phyloP scores from a whole-genome alignment of 768 basidiomycete genomes.

The Macrolepiota dolichaula region DNA sequence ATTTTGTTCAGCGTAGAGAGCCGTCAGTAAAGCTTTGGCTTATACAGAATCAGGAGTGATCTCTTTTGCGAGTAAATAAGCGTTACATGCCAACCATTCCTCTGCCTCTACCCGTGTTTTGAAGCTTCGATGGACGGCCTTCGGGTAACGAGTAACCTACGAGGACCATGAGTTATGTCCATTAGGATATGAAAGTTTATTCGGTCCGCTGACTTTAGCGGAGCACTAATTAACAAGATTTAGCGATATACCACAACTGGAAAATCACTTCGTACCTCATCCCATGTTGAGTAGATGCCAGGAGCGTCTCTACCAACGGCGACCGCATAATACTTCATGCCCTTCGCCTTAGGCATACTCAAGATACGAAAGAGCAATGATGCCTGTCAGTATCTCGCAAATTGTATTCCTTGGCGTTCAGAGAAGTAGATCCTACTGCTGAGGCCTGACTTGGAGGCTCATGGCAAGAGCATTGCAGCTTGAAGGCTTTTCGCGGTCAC shows the following conservation, averaged over 20 bases:
- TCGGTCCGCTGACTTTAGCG: slow-evolving; percentile 31
- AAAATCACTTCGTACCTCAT: slow-evolving; percentile 40
- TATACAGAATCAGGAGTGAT: neutral
- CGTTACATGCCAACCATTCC: slow-evolving; percentile 42
- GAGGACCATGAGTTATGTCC: neutral
- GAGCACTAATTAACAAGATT: slow-evolving; percentile 37
- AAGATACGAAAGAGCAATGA: neutral
- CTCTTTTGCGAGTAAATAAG: neutral
- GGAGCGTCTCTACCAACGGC: slow-evolving; percentile 54
- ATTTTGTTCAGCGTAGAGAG: neutral
- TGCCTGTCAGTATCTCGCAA: neutral
- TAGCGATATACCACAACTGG: neutral
- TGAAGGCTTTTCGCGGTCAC: no score
- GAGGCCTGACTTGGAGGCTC: no score
- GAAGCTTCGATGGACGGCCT: slow-evolving; percentile 54
- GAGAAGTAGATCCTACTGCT: no score
- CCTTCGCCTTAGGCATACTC: slow-evolving; percentile 25
- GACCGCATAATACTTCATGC: slow-evolving; percentile 61
- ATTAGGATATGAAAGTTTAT: neutral
- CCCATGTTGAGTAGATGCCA: slow-evolving; percentile 56
- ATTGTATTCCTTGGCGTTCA: neutral
- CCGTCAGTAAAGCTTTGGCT: slow-evolving; percentile 3
- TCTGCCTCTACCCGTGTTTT: slow-evolving; percentile 39
- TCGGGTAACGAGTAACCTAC: slow-evolving; percentile 52
- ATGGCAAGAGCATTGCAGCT: no score